Conservation (phyloP, 2,329 filamentous ascomycete species). For the Aureobasidium sp. region DNA sequence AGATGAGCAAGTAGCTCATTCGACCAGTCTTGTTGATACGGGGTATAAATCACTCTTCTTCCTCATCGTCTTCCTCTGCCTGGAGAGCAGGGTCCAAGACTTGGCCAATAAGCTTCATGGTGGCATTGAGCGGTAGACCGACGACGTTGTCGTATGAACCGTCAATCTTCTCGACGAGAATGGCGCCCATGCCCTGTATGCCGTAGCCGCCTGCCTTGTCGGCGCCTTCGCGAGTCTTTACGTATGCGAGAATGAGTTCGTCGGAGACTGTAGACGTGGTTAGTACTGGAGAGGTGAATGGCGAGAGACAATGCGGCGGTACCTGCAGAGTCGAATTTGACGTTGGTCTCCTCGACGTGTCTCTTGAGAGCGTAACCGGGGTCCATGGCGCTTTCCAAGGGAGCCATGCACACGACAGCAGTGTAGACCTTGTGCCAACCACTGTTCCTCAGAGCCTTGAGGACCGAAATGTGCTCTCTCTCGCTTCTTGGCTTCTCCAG, state of each 20-base stretch:
- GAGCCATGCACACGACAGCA: slow-evolving; percentile 73
- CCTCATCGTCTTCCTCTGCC: slow-evolving; percentile 40
- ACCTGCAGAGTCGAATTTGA: slow-evolving; percentile 67
- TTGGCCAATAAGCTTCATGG: slow-evolving; percentile 75
- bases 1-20: background rate
- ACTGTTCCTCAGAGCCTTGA: slow-evolving; percentile 60
- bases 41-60: background rate
- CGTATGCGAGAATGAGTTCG: slow-evolving; percentile 72
- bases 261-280: slow-evolving; percentile 50
- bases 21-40: background rate
- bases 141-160: slow-evolving; percentile 92
- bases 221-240: slow-evolving; percentile 77
- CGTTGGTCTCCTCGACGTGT: slow-evolving; percentile 80
- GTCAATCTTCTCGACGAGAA: slow-evolving; percentile 82
- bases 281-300: background rate
- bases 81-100: slow-evolving; percentile 65
- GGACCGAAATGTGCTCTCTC: slow-evolving; percentile 73
- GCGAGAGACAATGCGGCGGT: slow-evolving; percentile 6
- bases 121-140: slow-evolving; percentile 72
- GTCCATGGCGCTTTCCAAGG: slow-evolving; percentile 66
- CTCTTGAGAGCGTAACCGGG: slow-evolving; percentile 79
- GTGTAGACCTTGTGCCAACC: slow-evolving; percentile 72
- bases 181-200: slow-evolving; percentile 77
- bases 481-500: slow-evolving; percentile 85
- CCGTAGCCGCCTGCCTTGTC: slow-evolving; percentile 97